Conservation (phyloP, 805 yeast species). For the Hanseniaspora pseudoguilliermondii region DNA sequence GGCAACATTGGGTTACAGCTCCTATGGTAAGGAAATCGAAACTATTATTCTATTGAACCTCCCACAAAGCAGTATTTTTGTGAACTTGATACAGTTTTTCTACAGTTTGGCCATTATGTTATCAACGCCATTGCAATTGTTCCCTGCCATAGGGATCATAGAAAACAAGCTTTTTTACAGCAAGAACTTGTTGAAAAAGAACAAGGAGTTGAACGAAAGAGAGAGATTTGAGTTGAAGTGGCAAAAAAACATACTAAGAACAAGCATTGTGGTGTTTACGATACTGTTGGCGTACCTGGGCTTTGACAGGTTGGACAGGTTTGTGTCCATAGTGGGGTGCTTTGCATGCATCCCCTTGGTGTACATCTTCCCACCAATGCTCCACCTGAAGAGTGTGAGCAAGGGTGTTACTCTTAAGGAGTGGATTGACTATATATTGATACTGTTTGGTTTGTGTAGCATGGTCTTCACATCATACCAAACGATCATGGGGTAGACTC, state of each 20-base stretch:
- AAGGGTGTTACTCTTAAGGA: conserved; percentile 15
- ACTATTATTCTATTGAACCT: conserved; percentile 62
- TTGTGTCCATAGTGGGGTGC: conserved; percentile 72
- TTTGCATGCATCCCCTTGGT: conserved; percentile 79
- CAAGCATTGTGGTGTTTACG: conserved; percentile 41
- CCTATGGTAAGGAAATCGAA: conserved; percentile 51
- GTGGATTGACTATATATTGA: conserved; percentile 34
- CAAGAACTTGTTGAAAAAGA: conserved; percentile 16
- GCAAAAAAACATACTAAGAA: conserved; percentile 50
- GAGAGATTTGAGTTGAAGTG: conserved; percentile 41
- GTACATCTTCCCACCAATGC: conserved; percentile 72
- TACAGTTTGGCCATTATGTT: conserved; percentile 63
- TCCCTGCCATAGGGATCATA: conserved; percentile 65
- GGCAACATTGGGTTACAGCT: conserved; percentile 56
- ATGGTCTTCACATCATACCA: conserved; percentile 59
- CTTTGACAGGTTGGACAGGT: conserved; percentile 53
- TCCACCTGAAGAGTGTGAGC: conserved; percentile 47
- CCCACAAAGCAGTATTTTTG: conserved; percentile 53
- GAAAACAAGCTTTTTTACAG: conserved; percentile 49
- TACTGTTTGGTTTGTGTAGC: conserved; percentile 45
- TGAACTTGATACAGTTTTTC: conserved; percentile 53
- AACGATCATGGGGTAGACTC: conserved; percentile 27
- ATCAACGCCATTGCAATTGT: conserved; percentile 68
- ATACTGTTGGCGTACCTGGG: conserved; percentile 53
- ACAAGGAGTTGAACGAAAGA: conserved; percentile 41